These are phyloP conservation scores for Jacaranda copaia DNA, from an alignment of 257 asterid genomes.

Conservation along the genomic window DNA sequence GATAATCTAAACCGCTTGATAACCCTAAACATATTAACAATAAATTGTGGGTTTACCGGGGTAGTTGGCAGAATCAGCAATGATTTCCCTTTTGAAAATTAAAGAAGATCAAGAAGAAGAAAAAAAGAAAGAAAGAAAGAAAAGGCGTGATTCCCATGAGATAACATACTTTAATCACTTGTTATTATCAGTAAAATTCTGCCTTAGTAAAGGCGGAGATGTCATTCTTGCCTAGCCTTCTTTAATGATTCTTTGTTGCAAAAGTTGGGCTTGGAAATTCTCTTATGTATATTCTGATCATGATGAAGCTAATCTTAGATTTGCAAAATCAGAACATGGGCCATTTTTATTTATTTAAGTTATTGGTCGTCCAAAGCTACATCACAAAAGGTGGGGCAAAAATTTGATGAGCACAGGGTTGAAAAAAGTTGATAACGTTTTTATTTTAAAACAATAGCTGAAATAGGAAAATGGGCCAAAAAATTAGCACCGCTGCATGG, in stretches of 20 bases:
- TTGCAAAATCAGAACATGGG: conserved; percentile 44
- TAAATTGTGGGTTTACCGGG: no score
- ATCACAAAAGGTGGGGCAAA: neutral
- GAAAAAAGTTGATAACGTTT: neutral
- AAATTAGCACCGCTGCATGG: no score
- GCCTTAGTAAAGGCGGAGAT: conserved; percentile 2
- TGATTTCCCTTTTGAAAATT: no score
- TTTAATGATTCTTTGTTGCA: neutral
- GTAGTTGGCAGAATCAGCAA: no score
- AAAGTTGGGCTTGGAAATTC: conserved; percentile 29
- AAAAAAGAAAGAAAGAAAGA: no score
- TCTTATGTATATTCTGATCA: conserved; percentile 11
- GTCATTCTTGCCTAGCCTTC: neutral
- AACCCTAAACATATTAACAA: no score
- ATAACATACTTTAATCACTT: conserved; percentile 41
- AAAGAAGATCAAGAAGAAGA: no score
- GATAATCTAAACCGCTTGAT: no score
- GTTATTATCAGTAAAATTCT: neutral
- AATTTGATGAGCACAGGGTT: no score
- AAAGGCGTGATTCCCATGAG: conserved; percentile 19
- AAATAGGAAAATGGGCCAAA: conserved; percentile 14
- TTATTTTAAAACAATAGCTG: neutral
- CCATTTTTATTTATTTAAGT: conserved; percentile 26
- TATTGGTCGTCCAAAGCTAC: conserved; percentile 23
- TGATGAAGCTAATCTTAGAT: conserved; percentile 34